Conservation (phyloP, 805 yeast genomes). For the Allodekkera sacchari region DNA sequence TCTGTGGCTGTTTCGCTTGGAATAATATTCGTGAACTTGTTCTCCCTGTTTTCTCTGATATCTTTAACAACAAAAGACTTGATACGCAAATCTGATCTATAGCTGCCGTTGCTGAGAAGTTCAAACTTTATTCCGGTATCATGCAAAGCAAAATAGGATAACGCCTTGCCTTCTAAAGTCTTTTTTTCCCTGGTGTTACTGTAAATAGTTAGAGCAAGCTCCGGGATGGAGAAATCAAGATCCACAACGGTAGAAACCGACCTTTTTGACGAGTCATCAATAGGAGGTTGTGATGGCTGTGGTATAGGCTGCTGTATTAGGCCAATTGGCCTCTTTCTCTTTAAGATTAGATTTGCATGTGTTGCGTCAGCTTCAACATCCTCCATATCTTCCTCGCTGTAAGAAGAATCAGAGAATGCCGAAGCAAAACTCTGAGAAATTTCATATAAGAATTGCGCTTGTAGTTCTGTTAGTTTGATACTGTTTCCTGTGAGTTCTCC, state of each 20-base stretch:
- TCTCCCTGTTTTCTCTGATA: slow-evolving; percentile 50
- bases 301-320: not conserved
- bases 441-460: slow-evolving; percentile 48
- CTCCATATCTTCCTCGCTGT: slow-evolving; percentile 33
- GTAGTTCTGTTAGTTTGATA: slow-evolving; percentile 65
- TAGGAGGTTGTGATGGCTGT: not conserved
- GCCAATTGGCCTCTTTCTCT: slow-evolving; percentile 5
- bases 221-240: slow-evolving; percentile 52
- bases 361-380: slow-evolving; percentile 59
- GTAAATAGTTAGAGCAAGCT: slow-evolving; percentile 52
- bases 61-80: slow-evolving; percentile 75
- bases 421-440: slow-evolving; percentile 47
- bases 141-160: slow-evolving; percentile 54
- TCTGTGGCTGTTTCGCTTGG: slow-evolving; percentile 58
- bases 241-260: no score
- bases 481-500: slow-evolving; percentile 60
- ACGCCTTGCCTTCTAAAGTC: slow-evolving; percentile 30
- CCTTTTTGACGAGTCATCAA: not conserved
- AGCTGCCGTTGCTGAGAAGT: slow-evolving; percentile 46
- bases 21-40: slow-evolving; percentile 71
- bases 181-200: slow-evolving; percentile 35
- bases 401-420: slow-evolving; percentile 39
- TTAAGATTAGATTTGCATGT: slow-evolving; percentile 47
- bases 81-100: slow-evolving; percentile 52
- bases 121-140: slow-evolving; percentile 43